A percentile compares a stretch with the other conserved stretches of the same genome.
Evolutionary conservation across 768 basidiomycete genomes (phyloP).

Genomic region (Podaxis rugospora): DNA sequence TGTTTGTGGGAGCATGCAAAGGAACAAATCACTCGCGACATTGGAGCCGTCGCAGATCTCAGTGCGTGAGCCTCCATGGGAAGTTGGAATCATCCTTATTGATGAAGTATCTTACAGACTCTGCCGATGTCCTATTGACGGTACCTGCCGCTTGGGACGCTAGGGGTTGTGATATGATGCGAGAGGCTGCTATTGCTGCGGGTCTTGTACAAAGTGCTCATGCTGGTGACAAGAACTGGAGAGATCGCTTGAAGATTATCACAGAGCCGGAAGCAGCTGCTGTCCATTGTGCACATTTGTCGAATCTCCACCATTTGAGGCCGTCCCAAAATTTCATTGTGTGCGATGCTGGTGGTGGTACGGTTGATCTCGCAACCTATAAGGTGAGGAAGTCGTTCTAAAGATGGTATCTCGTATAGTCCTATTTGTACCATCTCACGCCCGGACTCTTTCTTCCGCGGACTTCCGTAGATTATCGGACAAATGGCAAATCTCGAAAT

Average conservation of each 20-base stretch:
- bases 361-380: constrained; percentile 59
- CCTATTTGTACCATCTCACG: constrained; percentile 7
- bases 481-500: constrained; percentile 81
- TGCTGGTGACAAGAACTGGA: constrained; percentile 71
- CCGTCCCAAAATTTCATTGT: constrained; percentile 86
- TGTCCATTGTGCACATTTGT: constrained; percentile 81
- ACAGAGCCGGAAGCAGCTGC: constrained; percentile 87
- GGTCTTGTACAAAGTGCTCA: constrained; percentile 71
- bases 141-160: constrained; percentile 93
- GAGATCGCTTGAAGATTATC: constrained; percentile 79
- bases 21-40: constrained; percentile 82
- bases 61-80: constrained; percentile 39
- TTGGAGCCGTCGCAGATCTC: constrained; percentile 81
- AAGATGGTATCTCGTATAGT: neutral
- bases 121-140: constrained; percentile 81
- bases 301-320: constrained; percentile 72
- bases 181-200: constrained; percentile 76
- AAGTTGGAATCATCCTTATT: constrained; percentile 2
- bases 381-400: constrained; percentile 32
- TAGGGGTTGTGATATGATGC: constrained; percentile 80
- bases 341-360: constrained; percentile 89
- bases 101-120: constrained; percentile 39
- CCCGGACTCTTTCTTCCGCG: constrained; percentile 12
- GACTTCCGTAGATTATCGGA: constrained; percentile 59
- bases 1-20: constrained; percentile 87